Evolutionary conservation across 2,329 filamentous ascomycete species (phyloP).

Genomic region (Metarhizium brunneum): DNA sequence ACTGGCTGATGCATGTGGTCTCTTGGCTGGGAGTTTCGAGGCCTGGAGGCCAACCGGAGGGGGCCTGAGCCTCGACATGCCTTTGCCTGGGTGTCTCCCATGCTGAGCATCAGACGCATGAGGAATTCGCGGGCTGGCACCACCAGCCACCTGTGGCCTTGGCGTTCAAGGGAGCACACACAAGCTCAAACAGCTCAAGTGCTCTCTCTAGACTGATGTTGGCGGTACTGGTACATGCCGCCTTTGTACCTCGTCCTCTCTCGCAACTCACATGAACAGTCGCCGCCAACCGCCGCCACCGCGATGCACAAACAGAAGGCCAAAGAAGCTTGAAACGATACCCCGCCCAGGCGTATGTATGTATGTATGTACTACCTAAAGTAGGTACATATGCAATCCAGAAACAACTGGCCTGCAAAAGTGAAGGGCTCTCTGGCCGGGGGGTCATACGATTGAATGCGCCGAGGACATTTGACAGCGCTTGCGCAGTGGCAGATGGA

Average conservation of each 20-base stretch:
- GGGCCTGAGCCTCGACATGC: neutral
- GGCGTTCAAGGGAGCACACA: neutral
- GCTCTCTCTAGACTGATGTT: neutral
- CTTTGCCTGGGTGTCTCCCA: neutral
- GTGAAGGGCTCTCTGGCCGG: too few relatives aligned
- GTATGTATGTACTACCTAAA: neutral
- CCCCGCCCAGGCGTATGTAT: neutral
- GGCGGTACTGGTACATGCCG: neutral
- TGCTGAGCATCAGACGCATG: neutral
- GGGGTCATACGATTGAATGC: too few relatives aligned
- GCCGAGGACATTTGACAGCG: too few relatives aligned
- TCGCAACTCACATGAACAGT: neutral
- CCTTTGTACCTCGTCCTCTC: neutral
- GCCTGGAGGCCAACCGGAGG: neutral
- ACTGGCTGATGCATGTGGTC: too few relatives aligned
- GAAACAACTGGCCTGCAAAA: neutral
- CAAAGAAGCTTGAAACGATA: neutral
- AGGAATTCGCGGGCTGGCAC: neutral
- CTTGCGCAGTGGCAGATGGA: too few relatives aligned
- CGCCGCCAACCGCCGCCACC: neutral
- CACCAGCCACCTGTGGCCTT: neutral
- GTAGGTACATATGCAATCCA: neutral
- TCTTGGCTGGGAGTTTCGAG: too few relatives aligned
- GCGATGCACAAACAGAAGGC: neutral
- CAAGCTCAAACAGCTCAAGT: too few relatives aligned